Percentiles rank a stretch among this genome's conserved stretches.
Conservation (phyloP, 345 rosid genomes). For the Cochlearia excelsa region DNA sequence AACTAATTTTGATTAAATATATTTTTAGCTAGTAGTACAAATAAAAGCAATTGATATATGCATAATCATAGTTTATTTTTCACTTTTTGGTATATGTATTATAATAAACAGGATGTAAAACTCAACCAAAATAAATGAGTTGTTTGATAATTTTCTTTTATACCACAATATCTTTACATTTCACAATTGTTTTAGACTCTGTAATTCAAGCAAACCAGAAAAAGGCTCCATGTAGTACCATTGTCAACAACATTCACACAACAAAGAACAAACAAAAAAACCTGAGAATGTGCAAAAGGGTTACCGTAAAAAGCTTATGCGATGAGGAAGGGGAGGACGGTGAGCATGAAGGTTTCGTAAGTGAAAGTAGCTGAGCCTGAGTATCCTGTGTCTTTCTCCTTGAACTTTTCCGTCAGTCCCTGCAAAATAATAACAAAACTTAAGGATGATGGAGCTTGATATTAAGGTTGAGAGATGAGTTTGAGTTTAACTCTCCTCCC, state of each 20-base stretch:
- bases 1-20: not conserved
- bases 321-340: constrained; percentile 83
- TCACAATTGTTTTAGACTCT: constrained; percentile 8
- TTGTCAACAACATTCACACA: constrained; percentile 19
- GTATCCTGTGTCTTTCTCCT: constrained; percentile 64
- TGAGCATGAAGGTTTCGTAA: constrained; percentile 79
- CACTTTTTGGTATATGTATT: not conserved
- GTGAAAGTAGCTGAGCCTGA: constrained; percentile 78
- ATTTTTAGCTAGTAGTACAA: not conserved
- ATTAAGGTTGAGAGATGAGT: not conserved
- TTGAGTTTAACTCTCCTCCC: not conserved
- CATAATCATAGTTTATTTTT: not conserved
- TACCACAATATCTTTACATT: constrained; percentile 20
- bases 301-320: constrained; percentile 40
- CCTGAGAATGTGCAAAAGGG: not conserved
- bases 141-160: constrained; percentile 16
- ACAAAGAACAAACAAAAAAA: not conserved
- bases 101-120: constrained; percentile 18
- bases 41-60: not conserved
- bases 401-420: constrained; percentile 93
- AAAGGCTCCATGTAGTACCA: constrained; percentile 8
- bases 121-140: constrained; percentile 32
- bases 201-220: constrained; percentile 11
- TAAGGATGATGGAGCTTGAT: not conserved
- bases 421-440: constrained; percentile 35